Percentiles rank a stretch among this genome's conserved stretches.
Conservation (phyloP, 805 yeast genomes). For the Sungouiozyma ichnusensis region DNA sequence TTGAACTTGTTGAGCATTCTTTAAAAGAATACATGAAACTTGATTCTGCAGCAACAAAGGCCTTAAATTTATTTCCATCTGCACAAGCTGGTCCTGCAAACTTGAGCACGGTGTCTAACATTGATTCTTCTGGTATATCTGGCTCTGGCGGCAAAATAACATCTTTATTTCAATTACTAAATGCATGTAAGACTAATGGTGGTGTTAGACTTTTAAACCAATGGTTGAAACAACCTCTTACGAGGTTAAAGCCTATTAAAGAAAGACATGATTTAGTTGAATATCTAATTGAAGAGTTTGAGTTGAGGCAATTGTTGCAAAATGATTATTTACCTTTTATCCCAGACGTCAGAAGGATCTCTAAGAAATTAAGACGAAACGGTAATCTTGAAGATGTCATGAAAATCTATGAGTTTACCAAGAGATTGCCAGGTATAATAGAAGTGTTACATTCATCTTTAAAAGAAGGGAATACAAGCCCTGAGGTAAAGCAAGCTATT, state of each 20-base stretch:
- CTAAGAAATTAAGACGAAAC: conserved; percentile 50
- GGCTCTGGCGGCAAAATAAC: conserved; percentile 32
- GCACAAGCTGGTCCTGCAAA: conserved; percentile 13
- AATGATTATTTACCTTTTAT: conserved; percentile 57
- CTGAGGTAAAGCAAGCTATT: conserved; percentile 30
- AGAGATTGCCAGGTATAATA: conserved; percentile 59
- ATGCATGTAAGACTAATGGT: conserved; percentile 81
- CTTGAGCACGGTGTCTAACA: conserved; percentile 3
- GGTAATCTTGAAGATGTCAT: conserved; percentile 83
- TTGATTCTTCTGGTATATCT: conserved; percentile 5
- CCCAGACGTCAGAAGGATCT: conserved; percentile 73
- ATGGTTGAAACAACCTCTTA: conserved; percentile 94
- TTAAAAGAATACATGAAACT: conserved; percentile 77
- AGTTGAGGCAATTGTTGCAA: conserved; percentile 52
- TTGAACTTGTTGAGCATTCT: conserved; percentile 53
- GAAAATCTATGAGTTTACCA: conserved; percentile 70
- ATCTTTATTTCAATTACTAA: conserved; percentile 73
- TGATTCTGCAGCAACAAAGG: conserved; percentile 82
- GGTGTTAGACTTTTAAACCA: conserved; percentile 82
- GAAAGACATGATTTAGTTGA: conserved; percentile 71
- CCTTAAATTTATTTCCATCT: conserved; percentile 73
- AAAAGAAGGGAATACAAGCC: neutral
- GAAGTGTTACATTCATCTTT: conserved; percentile 34
- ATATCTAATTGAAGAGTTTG: conserved; percentile 57
- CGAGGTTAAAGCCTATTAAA: conserved; percentile 47